Percentiles rank a stretch among this genome's conserved stretches.
phyloP scores from a whole-genome alignment of 1,284 basidiomycete genomes.

The Tranzscheliella williamsii region DNA sequence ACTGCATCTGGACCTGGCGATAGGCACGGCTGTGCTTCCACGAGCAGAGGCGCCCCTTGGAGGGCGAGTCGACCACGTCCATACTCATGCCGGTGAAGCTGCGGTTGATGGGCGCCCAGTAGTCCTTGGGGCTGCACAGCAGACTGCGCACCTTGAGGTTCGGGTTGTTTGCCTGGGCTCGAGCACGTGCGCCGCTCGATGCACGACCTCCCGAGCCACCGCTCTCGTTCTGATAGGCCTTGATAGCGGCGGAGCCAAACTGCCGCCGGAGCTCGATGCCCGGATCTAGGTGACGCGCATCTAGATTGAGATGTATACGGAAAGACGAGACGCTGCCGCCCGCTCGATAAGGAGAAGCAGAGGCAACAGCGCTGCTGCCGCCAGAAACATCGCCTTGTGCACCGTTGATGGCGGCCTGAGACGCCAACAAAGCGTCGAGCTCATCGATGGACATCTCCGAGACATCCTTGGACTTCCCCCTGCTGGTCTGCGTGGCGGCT shows the following conservation, averaged over 20 bases:
- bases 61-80: conserved; percentile 39
- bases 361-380: conserved; percentile 1
- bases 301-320: conserved; percentile 40
- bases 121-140: conserved; percentile 51
- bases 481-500: background rate
- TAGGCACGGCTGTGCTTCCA: conserved; percentile 56
- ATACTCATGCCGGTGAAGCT: conserved; percentile 56
- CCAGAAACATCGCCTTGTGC: no score
- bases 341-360: background rate
- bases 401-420: conserved; percentile 32
- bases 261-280: conserved; percentile 53
- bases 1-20: conserved; percentile 54
- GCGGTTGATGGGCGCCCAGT: conserved; percentile 55
- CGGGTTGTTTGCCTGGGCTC: conserved; percentile 50
- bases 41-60: conserved; percentile 37
- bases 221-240: conserved; percentile 51
- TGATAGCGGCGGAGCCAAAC: conserved; percentile 59
- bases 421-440: conserved; percentile 48
- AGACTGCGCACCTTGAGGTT: conserved; percentile 51
- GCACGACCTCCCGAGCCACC: conserved; percentile 12
- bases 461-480: conserved; percentile 24
- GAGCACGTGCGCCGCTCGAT: conserved; percentile 29
- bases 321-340: conserved; percentile 12
- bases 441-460: conserved; percentile 58
- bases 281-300: conserved; percentile 49